These are phyloP conservation scores for Polytolypa hystricis DNA, from an alignment of 2,329 filamentous ascomycete genomes.

Conservation along the genomic window DNA sequence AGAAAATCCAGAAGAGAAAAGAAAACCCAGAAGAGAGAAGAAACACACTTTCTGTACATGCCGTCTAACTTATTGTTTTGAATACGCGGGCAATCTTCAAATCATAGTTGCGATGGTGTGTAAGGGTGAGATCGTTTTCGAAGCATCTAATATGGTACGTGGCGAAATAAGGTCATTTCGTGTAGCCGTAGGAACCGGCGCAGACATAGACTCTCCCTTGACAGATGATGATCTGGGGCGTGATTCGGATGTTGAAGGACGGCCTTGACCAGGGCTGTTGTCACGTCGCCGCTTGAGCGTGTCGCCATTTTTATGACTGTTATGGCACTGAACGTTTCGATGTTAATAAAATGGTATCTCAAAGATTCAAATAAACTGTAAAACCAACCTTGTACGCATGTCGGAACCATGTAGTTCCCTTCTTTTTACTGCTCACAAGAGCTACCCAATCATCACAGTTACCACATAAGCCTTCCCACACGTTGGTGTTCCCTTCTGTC, in stretches of 20 bases:
- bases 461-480: constrained; percentile 29
- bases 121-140: constrained; percentile 7
- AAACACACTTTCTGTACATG: no score
- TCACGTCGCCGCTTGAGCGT: constrained; percentile 57
- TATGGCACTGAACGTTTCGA: constrained; percentile 48
- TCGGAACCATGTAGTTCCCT: constrained; percentile 84
- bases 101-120: constrained; percentile 7
- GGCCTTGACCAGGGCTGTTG: constrained; percentile 41
- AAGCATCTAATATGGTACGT: neutral
- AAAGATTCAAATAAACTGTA: neutral
- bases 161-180: no score
- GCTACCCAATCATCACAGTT: constrained; percentile 24
- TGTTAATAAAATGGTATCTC: constrained; percentile 6
- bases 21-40: no score
- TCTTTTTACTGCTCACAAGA: constrained; percentile 64
- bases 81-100: constrained; percentile 2
- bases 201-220: constrained; percentile 1
- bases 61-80: no score
- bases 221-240: neutral
- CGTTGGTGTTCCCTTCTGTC: constrained; percentile 63
- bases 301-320: constrained; percentile 61
- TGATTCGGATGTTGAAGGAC: constrained; percentile 22
- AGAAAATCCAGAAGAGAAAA: no score
- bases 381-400: constrained; percentile 70
- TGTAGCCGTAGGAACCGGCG: no score